phyloP scores from a whole-genome alignment of 2,329 filamentous ascomycete species.

The Ophiosphaerella herpotricha region DNA sequence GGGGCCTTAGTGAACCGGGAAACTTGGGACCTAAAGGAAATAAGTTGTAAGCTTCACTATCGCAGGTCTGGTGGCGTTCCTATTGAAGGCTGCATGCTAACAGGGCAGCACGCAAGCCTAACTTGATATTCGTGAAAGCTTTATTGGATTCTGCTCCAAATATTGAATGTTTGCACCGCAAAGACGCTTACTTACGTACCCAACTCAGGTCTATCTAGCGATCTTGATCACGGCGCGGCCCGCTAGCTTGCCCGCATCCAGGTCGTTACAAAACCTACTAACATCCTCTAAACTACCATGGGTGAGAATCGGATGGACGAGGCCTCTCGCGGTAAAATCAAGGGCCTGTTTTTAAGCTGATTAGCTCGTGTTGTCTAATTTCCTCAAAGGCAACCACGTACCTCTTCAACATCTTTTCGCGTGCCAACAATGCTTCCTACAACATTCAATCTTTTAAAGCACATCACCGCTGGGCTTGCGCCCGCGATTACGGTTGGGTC shows the following conservation, averaged over 20 bases:
- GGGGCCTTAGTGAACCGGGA: no score
- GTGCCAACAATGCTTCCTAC: conserved; percentile 51
- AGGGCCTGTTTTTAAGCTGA: conserved; percentile 9
- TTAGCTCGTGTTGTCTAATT: no score
- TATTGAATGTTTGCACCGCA: neutral
- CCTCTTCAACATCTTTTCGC: conserved; percentile 53
- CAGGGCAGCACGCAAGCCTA: no score
- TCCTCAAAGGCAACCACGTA: conserved; percentile 5
- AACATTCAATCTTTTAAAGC: conserved; percentile 49
- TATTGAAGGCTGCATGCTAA: no score
- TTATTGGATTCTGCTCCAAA: no score
- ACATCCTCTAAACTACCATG: conserved; percentile 48
- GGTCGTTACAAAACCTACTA: conserved; percentile 46
- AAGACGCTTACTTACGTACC: neutral
- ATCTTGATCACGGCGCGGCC: conserved; percentile 51
- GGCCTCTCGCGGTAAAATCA: conserved; percentile 51
- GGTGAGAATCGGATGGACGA: conserved; percentile 48
- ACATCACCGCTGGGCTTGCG: conserved; percentile 45
- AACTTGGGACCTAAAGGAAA: no score
- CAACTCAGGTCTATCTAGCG: conserved; percentile 8
- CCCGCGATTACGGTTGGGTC: conserved; percentile 27
- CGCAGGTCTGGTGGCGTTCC: no score
- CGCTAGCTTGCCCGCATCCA: conserved; percentile 46
- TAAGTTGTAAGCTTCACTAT: no score
- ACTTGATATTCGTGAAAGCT: no score